phyloP scores from a whole-genome alignment of 306 rosid species.

The Quercus engelmannii region DNA sequence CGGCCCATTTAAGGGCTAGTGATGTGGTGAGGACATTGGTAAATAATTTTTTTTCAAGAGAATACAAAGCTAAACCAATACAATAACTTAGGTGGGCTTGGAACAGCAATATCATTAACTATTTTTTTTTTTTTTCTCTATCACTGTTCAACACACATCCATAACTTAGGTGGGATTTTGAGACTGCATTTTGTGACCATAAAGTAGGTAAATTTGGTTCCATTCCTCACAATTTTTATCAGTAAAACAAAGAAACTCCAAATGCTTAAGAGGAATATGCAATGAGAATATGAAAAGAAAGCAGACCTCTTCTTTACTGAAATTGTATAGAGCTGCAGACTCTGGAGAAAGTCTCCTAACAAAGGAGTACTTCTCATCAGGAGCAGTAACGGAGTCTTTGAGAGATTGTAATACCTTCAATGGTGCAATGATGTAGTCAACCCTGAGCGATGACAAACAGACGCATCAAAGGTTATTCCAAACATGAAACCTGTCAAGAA shows the following conservation, averaged over 20 bases:
- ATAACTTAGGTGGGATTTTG: not conserved
- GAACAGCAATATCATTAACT: not conserved
- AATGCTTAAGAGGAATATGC: not conserved
- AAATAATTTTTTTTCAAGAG: not conserved
- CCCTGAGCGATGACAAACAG: slow-evolving; percentile 42
- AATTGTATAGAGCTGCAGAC: slow-evolving; percentile 60
- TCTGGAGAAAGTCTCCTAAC: slow-evolving; percentile 81
- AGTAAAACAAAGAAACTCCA: slow-evolving; percentile 10
- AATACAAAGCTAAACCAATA: not conserved
- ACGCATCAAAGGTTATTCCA: slow-evolving; percentile 1
- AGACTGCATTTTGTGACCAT: not conserved
- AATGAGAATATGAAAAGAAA: slow-evolving; percentile 21
- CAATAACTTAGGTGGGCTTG: not conserved
- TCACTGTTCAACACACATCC: not conserved
- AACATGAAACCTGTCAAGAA: slow-evolving; percentile 19
- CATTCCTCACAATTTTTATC: not conserved
- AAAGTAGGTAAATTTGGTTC: not conserved
- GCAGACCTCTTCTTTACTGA: slow-evolving; percentile 75
- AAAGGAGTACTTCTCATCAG: slow-evolving; percentile 82
- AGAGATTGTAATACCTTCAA: slow-evolving; percentile 91
- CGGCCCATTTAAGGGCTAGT: not conserved
- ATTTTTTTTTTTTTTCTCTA: not conserved
- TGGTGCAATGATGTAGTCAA: slow-evolving; percentile 95
- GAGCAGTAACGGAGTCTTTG: slow-evolving; percentile 68
- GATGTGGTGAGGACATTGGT: not conserved